Base-by-base conservation (phyloP, 2,329 filamentous ascomycete species). In the Chaetomium sp. region DNA sequence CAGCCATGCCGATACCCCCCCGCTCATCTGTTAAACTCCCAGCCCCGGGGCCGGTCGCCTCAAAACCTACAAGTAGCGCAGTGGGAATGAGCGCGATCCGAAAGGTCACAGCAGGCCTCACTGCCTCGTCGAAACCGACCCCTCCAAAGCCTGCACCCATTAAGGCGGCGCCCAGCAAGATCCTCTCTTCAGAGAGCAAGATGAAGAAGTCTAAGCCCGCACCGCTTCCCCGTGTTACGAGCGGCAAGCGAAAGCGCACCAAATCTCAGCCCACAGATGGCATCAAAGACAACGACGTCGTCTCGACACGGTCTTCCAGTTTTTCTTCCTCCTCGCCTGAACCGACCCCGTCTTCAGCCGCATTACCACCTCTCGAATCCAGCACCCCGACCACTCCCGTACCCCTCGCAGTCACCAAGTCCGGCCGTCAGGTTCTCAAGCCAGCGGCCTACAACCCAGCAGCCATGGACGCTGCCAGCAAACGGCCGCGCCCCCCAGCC, bases 401-500 rank as follows among this genome's bases (percentile, higher is more conserved):
- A 19, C 73, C 81, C 14, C 78, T 81, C 3, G 88, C 83, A 35
- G 84, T 81, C 66, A 91, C 88, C 8, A 88, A 89, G 66, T 91
- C 87, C 19, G 88, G 88, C 40, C 81, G 88, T 59, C 82, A 85
- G 56, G 80, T 90, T 38, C 83, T 80, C 58, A 86, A 85, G 71
- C 82, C 87, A 46, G 72, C 82, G 56, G 74, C 79, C 59, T 84
- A 84, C 71, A 77, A 86, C 61, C 82, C 86, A 49, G 71, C 79
- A 6, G 72, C 80, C 5, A 73, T 79, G 54, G 71, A 73, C 49
- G 67, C 72, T 5, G 62, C 67, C 58, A 59, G 62, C 62, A 61
- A 71, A 66, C 44, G 48, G 37, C 68, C 75, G 68, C 67, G 71
- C 61, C 70, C 58, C 59, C 51, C 43, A 4, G 34, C n/a, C 11